These are phyloP conservation scores for Paecilomyces dactylethromorphus DNA, from an alignment of 2,329 filamentous ascomycete species.

Conservation along the genomic window DNA sequence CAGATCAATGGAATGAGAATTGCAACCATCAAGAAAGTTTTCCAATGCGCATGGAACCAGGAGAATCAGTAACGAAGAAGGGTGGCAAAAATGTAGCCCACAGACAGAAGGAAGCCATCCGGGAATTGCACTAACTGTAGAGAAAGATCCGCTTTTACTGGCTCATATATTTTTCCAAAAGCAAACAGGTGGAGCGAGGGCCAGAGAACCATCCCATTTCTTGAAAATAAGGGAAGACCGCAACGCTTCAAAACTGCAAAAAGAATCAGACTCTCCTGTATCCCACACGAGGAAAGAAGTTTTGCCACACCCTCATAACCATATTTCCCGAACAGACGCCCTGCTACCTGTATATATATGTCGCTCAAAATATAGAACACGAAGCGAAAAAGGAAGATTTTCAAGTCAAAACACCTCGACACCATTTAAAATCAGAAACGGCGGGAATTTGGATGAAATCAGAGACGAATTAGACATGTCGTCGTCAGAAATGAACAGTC, in stretches of 20 bases:
- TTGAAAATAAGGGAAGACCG: not conserved
- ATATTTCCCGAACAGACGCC: not conserved
- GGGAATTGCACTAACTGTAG: not conserved
- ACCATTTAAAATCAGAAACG: not conserved
- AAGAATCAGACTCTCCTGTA: not conserved
- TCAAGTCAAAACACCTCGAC: not conserved
- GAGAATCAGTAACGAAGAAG: not conserved
- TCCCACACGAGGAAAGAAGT: not conserved
- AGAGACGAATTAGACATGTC: not conserved
- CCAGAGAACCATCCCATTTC: not conserved
- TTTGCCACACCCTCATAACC: not conserved
- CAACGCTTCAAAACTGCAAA: not conserved
- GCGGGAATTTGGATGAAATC: not conserved
- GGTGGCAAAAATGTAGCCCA: not conserved
- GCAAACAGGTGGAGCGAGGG: not conserved
- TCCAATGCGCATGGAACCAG: not conserved
- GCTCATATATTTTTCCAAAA: not conserved
- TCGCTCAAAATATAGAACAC: not conserved
- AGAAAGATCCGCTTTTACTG: not conserved
- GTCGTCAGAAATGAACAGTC: not conserved
- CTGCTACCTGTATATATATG: not conserved
- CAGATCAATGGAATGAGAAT: not conserved
- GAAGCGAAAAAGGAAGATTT: not conserved
- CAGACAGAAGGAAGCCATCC: not conserved
- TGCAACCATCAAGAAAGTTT: not conserved